These are phyloP conservation scores for Lentinula detonsa DNA, from an alignment of 768 basidiomycete genomes.

Conservation along the genomic window DNA sequence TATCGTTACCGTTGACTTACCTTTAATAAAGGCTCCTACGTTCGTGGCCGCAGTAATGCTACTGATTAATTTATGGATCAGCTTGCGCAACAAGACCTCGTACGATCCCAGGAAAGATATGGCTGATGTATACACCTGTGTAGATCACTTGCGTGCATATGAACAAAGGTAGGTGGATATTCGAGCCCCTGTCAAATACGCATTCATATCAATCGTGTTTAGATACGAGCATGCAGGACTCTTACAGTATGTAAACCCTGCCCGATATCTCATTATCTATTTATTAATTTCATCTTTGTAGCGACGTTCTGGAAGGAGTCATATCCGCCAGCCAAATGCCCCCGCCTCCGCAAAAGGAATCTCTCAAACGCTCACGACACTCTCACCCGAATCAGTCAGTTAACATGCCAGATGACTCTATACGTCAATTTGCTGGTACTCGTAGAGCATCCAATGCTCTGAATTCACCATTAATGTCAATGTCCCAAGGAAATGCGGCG, in stretches of 20 bases:
- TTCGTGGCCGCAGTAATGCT: slow-evolving; percentile 2
- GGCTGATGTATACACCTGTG: neutral
- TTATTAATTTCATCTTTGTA: neutral
- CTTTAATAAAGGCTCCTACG: neutral
- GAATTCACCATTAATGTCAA: neutral
- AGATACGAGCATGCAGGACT: slow-evolving; percentile 3
- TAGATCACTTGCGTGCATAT: neutral
- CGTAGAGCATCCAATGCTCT: neutral
- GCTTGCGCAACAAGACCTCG: neutral
- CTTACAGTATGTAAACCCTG: neutral
- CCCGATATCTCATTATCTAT: neutral
- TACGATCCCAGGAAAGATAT: slow-evolving; percentile 6
- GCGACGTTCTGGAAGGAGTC: slow-evolving; percentile 1
- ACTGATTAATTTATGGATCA: slow-evolving; percentile 3
- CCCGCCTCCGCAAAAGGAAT: neutral
- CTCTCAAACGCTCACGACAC: slow-evolving; percentile 1
- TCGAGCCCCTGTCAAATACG: neutral
- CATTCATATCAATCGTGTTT: neutral
- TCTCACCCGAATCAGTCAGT: neutral
- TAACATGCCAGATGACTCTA: neutral
- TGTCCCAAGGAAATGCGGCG: neutral
- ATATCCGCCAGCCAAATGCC: slow-evolving; percentile 4
- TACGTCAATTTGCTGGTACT: slow-evolving; percentile 1
- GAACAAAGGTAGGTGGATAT: neutral
- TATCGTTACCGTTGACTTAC: neutral